Evolutionary conservation across 2,329 filamentous ascomycete genomes (phyloP), one percentile per base, ranked within the genome.

Genomic region (Epichloe sylvatica): DNA sequence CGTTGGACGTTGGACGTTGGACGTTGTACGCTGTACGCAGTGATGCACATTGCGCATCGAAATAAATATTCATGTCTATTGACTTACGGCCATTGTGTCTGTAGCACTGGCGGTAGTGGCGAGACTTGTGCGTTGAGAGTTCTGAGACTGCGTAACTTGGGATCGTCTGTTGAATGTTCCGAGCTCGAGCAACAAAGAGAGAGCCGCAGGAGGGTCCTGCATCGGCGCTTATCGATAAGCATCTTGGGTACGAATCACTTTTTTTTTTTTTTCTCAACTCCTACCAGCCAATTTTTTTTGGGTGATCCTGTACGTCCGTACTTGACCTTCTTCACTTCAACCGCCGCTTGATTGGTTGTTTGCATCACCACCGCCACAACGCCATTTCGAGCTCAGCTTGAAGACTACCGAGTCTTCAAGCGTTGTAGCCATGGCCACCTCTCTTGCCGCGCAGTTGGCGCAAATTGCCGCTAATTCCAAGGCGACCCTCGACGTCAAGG

Each of bases 371-470:
- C 11, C 39, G 12, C 33, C 11, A 21, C 30, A 15, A 41, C 47
- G 35, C 34, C 35, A 34, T 42, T 19, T 43, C 19, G 49, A 47
- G 39, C 51, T 45, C 49, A 37, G 33, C 47, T 48, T 45, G 36
- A 15, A 40, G 49, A 41, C 45, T 38, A 25, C 23, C 23, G 3
- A 45, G 49, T 46, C 60, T 54, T 53, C 54, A 58, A 55, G 53
- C 52, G 45, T 55, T 52, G 51, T 54, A 53, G 59, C 53, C 55
- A 95, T 94, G 88, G 76, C 83, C 60, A 87, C 89, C 53, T 83
- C 87, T 63, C 84, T 99, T 59, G 86, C 91, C 69, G 82, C 87
- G 72, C 94, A 98, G 77, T 75, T 99, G 72, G 87, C 90, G 73
- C 82, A 87, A 64, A 90, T 98, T 64, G 87, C 90, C 59, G 83